A percentile compares a stretch with the other conserved stretches of the same genome.
These are phyloP conservation scores for Macrophomina pseudophaseolina DNA, from an alignment of 2,329 filamentous ascomycete genomes.

Conservation along the genomic window DNA sequence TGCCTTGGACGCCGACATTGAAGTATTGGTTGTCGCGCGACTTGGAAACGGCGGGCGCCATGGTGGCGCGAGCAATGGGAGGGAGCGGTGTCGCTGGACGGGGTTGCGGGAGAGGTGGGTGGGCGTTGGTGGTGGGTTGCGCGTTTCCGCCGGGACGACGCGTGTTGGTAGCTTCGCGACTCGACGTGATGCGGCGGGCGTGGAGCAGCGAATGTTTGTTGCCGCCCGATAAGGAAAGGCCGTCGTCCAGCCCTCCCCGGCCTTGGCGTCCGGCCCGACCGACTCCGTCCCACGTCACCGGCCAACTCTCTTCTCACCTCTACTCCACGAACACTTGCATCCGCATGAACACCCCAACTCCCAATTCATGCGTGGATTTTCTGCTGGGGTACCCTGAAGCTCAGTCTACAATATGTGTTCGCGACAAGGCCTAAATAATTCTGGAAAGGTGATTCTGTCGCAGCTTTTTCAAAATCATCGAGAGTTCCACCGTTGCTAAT, in stretches of 20 bases:
- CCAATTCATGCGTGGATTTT: no score
- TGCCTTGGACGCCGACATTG: slow-evolving; percentile 46
- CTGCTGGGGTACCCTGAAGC: no score
- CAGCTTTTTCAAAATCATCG: no score
- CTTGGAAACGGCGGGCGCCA: slow-evolving; percentile 42
- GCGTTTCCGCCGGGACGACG: slow-evolving; percentile 1
- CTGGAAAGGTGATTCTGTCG: no score
- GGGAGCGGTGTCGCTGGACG: neutral
- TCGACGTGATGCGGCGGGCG: slow-evolving; percentile 11
- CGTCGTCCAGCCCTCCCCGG: neutral
- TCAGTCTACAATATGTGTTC: no score
- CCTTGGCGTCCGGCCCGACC: slow-evolving; percentile 12
- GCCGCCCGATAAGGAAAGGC: neutral
- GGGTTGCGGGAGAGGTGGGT: neutral
- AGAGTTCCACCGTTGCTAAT: no score
- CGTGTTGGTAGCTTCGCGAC: slow-evolving; percentile 1
- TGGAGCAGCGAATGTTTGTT: slow-evolving; percentile 18
- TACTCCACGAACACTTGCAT: no score
- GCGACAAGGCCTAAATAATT: no score
- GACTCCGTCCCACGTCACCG: neutral
- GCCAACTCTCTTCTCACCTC: neutral
- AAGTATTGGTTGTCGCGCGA: slow-evolving; percentile 48
- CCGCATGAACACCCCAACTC: no score
- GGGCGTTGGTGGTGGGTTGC: neutral
- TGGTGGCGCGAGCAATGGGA: slow-evolving; percentile 25